Base-by-base conservation (phyloP, 371 early-diverging fungal genomes). In the Zychaea mexicana region DNA sequence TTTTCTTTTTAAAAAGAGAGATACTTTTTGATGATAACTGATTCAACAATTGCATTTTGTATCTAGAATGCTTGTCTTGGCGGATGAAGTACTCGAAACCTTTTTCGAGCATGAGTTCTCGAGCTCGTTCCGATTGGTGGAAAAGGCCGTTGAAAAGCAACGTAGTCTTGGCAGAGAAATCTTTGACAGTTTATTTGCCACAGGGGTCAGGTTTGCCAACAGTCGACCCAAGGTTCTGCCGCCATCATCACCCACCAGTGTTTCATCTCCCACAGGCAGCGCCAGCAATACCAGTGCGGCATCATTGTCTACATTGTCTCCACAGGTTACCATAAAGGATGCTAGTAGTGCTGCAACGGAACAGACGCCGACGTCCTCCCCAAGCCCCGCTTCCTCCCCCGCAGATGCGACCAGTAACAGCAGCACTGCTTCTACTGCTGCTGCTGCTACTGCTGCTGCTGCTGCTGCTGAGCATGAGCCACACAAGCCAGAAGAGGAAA, bases 91-190 rank as follows among this genome's bases (percentile, higher is more conserved):
- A 7, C 66, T 92, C 32, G 91, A 91, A 69, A 71, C 68, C 19
- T 91, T 90, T 59, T 90, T 92, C 59, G 86, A 89, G 17, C 73
- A 81, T 24, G 88, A 80, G 45, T 90, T 92, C 59, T 78, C 86
- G 1, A 64, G 68, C 17, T 86, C 91, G 13, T 88, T 91, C 78
- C 72, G 83, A 64, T 70, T 91, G 46, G 74, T 81, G 27, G 89
- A 90, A 62, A 87, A 89, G 9, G 64, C 71, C 1, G 62, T 80
- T 24, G 90, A 90, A 61, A 78, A 84, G 52, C 87, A 87, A 58
- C 71, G 74, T 13, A 79, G 77, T 26, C 74, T 87, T 57, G 84
- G 85, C 9, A 73, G 81, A 22, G 87, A 87, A 52, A 84, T 87
- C 9, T 84, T 85, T 71, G 81, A 87, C 45, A 82, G 78, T 42